Evolutionary conservation across 441 rosid species (phyloP), one percentile per base, ranked within the genome.

Genomic region (Mallotus japonicus): DNA sequence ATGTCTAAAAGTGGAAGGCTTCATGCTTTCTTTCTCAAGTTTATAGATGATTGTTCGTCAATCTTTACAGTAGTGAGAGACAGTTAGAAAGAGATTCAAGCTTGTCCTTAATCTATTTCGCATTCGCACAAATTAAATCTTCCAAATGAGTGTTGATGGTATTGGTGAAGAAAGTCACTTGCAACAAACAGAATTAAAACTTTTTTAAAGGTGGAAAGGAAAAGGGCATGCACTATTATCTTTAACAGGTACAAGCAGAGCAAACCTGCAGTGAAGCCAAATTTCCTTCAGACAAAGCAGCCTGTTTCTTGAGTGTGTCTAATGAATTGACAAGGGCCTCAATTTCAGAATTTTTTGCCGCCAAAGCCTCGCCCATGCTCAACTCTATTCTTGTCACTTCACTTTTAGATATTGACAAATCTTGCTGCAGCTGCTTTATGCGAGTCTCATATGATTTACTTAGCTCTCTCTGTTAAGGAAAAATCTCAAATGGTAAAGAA

Each of bases 321-420:
- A 87, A 76, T 69, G 96, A 87, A 72, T 79, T 92, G 81, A 87
- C 79, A 77, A 92, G 97, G 55, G 87, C 79, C 82, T 89, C 96
- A 66, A 96, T 93, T 86, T 96, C 99, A 62, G 97, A 83, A 81
- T 93, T 96, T 76, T 96, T 96, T 62, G 96, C 95, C 42, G 90
- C 87, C 82, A 96, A 83, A 75, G 97, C 98, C 77, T 92, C 98
- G 24, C 75, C 77, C 97, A 93, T 86, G 81, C 85, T 87, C 71
- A 92, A 83, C 84, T 93, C 98, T 73, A 87, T 87, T 85, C 86
- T 90, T 46, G 90, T 83, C 75, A 85, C 83, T 80, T 96, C 98
- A 83, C 76, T 78, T 83, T 92, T 90, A 22, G 96, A 88, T 72
- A 79, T 72, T 71, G 97, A 90, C 72, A 93, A 74, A 72, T 92